Base-by-base conservation (phyloP, 345 rosid genomes). In the Cardiospermum halicacabum region DNA sequence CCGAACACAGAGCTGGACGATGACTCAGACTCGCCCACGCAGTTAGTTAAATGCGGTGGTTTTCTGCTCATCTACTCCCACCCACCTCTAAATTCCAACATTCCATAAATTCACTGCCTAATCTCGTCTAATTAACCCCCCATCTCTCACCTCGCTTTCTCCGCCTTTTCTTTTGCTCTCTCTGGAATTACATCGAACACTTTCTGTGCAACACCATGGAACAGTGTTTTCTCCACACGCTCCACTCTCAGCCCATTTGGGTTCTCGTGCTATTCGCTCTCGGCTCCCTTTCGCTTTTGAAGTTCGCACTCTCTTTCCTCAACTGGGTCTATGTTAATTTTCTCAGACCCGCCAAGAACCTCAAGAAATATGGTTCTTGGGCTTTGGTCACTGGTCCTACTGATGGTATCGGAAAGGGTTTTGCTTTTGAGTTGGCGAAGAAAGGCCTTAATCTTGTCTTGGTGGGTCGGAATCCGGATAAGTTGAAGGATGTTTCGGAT, bases 301-400 rank as follows among this genome's bases (percentile, higher is more conserved):
- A 79, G 37, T 74, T 53, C 65, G 21, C 66, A 40, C 37, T 85
- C 26, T 31, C 72, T 11, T 7, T 86, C 32, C 80, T 85, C 68
- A 74, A 73, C 57, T 85, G 93, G 85, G 83, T 85, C 73, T 91
- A 88, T 74, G 88, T 87, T 65, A 77, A 60, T 78, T 91, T 94
- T 75, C 91, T 94, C 47, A 68, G 99, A 43, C 96, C 97, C 36
- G 82, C 63, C 12, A 94, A 94, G 66, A 83, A 89, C 56, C 91
- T 94, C 64, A 87, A 77, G 58, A 84, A 85, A 28, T 94, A 94
- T 69, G 99, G 99, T 2, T 94, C 96, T 0, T 94, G 99, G 99
- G 96, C 93, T 18, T 62, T 94, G 42, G 77, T 94, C 36, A 91
- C 97, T 42, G 96, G 96, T 26, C 86, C 96, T 55, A 94, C 97